A percentile compares a stretch with the other conserved stretches of the same genome.
phyloP scores from a whole-genome alignment of 768 basidiomycete genomes.

The Chalciporus sphaerocephalus region DNA sequence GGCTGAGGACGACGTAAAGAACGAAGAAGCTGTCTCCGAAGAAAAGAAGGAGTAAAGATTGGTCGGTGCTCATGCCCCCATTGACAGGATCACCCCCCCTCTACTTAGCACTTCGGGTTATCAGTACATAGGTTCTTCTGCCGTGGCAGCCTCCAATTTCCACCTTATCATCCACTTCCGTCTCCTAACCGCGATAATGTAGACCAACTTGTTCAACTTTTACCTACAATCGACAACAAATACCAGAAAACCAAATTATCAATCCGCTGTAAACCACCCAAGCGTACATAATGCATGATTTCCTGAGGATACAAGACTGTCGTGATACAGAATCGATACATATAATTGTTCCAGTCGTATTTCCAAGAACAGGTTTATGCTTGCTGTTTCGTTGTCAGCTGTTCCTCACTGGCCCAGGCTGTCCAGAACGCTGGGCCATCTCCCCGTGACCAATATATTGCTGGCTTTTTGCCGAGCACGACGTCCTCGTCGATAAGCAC shows the following conservation, averaged over 20 bases:
- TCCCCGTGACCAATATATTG: conserved; percentile 72
- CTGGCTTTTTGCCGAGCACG: conserved; percentile 56
- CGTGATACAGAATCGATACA: not conserved
- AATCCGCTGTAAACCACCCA: not conserved
- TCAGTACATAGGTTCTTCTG: too few relatives aligned
- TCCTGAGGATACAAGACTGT: not conserved
- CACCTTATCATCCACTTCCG: conserved; percentile 10
- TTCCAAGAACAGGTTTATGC: conserved; percentile 6
- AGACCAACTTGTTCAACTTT: conserved; percentile 25
- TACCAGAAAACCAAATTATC: conserved; percentile 19
- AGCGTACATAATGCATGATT: not conserved
- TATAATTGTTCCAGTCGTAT: not conserved
- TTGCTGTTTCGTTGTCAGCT: conserved; percentile 15
- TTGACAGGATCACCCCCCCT: conserved; percentile 6
- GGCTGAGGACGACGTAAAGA: conserved; percentile 31
- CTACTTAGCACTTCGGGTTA: conserved; percentile 11
- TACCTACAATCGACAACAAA: conserved; percentile 27
- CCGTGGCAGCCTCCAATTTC: conserved; percentile 7
- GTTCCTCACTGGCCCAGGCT: conserved; percentile 71
- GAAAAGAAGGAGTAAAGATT: conserved; percentile 35
- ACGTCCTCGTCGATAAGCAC: conserved; percentile 76
- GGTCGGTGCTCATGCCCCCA: not conserved
- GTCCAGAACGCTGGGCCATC: conserved; percentile 70
- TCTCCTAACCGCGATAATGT: conserved; percentile 24
- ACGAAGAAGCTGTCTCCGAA: conserved; percentile 23